phyloP scores from a whole-genome alignment of 2,329 filamentous ascomycete genomes.

The Beauveria sp. region DNA sequence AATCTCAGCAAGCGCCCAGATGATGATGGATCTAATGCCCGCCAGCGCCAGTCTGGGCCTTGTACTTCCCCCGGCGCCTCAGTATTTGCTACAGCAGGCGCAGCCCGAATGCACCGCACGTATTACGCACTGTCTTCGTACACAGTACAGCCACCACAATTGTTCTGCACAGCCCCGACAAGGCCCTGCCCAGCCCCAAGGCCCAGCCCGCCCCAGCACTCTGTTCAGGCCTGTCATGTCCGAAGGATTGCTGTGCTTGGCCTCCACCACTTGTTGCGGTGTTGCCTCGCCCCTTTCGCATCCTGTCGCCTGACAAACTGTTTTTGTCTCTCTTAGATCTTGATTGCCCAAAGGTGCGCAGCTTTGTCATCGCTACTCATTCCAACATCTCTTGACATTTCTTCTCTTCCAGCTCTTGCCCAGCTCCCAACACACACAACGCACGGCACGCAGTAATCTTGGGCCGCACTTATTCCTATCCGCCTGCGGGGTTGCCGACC shows the following conservation, averaged over 20 bases:
- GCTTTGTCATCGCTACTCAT: neutral
- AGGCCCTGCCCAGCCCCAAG: neutral
- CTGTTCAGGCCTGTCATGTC: neutral
- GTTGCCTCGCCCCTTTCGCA: slow-evolving; percentile 4
- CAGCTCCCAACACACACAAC: neutral
- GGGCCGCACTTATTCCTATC: slow-evolving; percentile 9
- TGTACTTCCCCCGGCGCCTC: too few species aligned
- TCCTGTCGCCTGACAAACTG: neutral
- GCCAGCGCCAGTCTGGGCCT: too few species aligned
- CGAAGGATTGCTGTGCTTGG: neutral
- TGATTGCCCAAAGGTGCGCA: neutral
- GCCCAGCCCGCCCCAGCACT: neutral
- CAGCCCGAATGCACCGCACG: too few species aligned
- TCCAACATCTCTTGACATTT: neutral
- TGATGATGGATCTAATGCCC: too few species aligned
- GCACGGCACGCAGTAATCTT: neutral
- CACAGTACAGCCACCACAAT: too few species aligned
- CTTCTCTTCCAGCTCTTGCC: neutral
- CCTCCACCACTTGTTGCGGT: neutral
- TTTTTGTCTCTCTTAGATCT: neutral
- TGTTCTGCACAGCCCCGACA: neutral
- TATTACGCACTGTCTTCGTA: too few species aligned
- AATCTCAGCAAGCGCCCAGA: too few species aligned
- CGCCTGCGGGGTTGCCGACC: slow-evolving; percentile 11
- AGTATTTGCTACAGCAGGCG: too few species aligned